phyloP scores from a whole-genome alignment of 1,139 yeast species.

The Tardiomyces digboiensis region DNA sequence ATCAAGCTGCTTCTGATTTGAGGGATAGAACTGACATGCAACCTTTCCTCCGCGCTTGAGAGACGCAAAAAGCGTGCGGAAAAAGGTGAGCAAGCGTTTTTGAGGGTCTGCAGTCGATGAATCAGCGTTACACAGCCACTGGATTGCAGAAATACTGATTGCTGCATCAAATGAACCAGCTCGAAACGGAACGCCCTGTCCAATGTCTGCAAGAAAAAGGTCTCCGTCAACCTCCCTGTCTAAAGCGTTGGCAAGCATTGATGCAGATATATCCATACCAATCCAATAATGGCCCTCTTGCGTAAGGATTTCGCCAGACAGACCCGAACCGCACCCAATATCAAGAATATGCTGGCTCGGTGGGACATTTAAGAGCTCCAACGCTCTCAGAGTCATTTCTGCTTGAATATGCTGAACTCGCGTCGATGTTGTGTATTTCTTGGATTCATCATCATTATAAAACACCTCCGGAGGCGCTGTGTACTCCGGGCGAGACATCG shows the following conservation, averaged over 20 bases:
- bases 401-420: constrained; percentile 99
- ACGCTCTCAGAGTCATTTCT: constrained; percentile 89
- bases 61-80: constrained; percentile 80
- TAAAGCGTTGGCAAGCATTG: constrained; percentile 91
- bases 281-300: constrained; percentile 95
- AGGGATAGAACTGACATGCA: constrained; percentile 95
- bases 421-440: constrained; percentile 82
- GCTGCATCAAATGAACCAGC: constrained; percentile 98
- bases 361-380: constrained; percentile 71
- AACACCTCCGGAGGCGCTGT: constrained; percentile 97
- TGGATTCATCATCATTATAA: constrained; percentile 83
- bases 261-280: constrained; percentile 95
- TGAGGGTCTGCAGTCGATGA: constrained; percentile 79
- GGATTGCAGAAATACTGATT: constrained; percentile 88
- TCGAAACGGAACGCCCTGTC: constrained; percentile 88
- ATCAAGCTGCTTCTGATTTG: constrained; percentile 76
- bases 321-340: constrained; percentile 96
- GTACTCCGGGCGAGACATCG: constrained; percentile 96
- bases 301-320: constrained; percentile 86
- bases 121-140: constrained; percentile 98
- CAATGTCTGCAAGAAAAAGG: constrained; percentile 72
- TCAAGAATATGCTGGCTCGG: constrained; percentile 67
- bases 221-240: constrained; percentile 95
- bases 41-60: constrained; percentile 93
- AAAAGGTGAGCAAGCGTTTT: constrained; percentile 67